Evolutionary conservation across 129 eudicot species (phyloP).

Genomic region (Glebionis coronaria): DNA sequence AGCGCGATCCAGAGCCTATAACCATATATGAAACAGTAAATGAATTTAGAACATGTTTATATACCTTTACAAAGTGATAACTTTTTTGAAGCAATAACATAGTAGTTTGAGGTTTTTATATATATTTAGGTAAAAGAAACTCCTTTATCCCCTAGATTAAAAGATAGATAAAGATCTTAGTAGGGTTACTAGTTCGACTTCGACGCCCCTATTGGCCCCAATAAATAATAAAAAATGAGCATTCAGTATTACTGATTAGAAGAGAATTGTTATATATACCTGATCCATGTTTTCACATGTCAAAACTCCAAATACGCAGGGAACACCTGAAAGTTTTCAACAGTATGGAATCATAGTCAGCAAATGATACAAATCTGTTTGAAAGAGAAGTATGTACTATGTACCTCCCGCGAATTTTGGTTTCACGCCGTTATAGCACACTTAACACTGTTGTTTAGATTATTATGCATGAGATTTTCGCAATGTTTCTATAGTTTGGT

Average conservation of each 20-base stretch:
- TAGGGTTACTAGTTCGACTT: slow-evolving; percentile 13
- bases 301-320: slow-evolving; percentile 91
- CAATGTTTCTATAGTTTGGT: neutral
- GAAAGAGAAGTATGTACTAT: neutral
- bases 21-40: slow-evolving; percentile 18
- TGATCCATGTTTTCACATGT: slow-evolving; percentile 96
- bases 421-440: neutral
- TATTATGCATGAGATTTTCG: neutral
- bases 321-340: slow-evolving; percentile 61
- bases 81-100: neutral
- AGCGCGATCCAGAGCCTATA: slow-evolving; percentile 89
- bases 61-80: neutral
- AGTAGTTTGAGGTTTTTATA: slow-evolving; percentile 15
- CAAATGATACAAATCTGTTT: neutral
- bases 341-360: slow-evolving; percentile 2
- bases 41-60: neutral
- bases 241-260: slow-evolving; percentile 4
- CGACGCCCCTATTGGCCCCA: slow-evolving; percentile 20
- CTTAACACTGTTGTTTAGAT: slow-evolving; percentile 4
- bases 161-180: neutral
- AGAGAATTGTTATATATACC: slow-evolving; percentile 38
- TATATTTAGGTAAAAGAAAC: slow-evolving; percentile 26
- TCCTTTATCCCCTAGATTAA: neutral
- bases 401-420: neutral
- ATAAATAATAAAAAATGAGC: neutral